Evolutionary conservation across 176 grass and related monocot species (phyloP).

Genomic region (Dactylis glomerata): DNA sequence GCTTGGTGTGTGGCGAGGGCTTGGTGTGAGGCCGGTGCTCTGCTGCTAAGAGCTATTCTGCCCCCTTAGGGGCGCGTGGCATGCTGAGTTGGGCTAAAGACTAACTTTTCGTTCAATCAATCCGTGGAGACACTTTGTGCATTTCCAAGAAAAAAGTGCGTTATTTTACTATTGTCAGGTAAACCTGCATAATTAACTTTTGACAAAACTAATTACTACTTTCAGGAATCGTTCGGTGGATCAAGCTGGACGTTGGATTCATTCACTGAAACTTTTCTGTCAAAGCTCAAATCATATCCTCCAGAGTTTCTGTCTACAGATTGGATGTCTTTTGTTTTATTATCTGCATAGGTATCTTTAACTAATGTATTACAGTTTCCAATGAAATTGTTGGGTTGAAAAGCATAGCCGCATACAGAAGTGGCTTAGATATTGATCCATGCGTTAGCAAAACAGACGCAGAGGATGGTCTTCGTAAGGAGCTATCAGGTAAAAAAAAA

Average conservation of each 20-base stretch:
- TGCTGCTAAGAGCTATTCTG: neutral
- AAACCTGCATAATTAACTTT: neutral
- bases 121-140: neutral
- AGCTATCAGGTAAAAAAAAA: slow-evolving; percentile 73
- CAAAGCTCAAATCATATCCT: slow-evolving; percentile 97
- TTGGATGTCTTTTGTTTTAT: neutral
- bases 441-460: slow-evolving; percentile 66
- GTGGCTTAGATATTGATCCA: slow-evolving; percentile 81
- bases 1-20: neutral
- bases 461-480: slow-evolving; percentile 74
- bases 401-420: slow-evolving; percentile 93
- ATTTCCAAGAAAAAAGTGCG: neutral
- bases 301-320: neutral
- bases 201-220: neutral
- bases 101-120: neutral
- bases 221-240: slow-evolving; percentile 62
- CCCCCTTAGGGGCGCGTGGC: neutral
- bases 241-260: slow-evolving; percentile 80
- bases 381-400: slow-evolving; percentile 82
- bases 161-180: neutral
- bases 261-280: slow-evolving; percentile 64
- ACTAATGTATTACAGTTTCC: slow-evolving; percentile 51
- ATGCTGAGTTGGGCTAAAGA: neutral
- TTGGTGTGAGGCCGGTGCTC: neutral
- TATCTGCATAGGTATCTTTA: slow-evolving; percentile 42